phyloP scores from a whole-genome alignment of 805 yeast genomes.

The Metahyphopichia silvanorum region DNA sequence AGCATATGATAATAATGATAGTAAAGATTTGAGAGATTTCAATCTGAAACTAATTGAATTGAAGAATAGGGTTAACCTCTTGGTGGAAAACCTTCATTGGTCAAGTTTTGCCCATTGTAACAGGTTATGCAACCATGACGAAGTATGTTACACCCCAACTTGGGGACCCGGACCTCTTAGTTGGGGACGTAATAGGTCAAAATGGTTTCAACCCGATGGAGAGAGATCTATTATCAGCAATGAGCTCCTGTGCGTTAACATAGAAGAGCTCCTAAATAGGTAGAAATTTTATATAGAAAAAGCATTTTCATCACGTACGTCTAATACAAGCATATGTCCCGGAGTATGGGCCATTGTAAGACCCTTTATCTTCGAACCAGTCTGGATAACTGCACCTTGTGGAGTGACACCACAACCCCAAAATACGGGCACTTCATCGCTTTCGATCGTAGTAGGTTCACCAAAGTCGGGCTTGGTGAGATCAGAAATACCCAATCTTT shows the following conservation, averaged over 20 bases:
- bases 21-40: slow-evolving; percentile 9
- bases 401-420: slow-evolving; percentile 48
- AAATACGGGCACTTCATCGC: slow-evolving; percentile 39
- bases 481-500: slow-evolving; percentile 31
- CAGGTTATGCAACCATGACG: slow-evolving; percentile 40
- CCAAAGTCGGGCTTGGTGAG: slow-evolving; percentile 35
- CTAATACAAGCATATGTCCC: slow-evolving; percentile 35
- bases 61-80: slow-evolving; percentile 4
- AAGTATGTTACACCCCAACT: slow-evolving; percentile 54
- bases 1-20: slow-evolving; percentile 4
- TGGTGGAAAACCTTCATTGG: slow-evolving; percentile 30
- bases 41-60: slow-evolving; percentile 10
- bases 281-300: slow-evolving; percentile 1
- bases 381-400: slow-evolving; percentile 26
- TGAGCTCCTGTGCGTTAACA: not conserved
- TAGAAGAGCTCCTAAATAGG: no score
- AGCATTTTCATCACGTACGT: slow-evolving; percentile 21
- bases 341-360: slow-evolving; percentile 32
- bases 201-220: not conserved
- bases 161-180: slow-evolving; percentile 61
- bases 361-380: slow-evolving; percentile 24
- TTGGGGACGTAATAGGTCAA: slow-evolving; percentile 23
- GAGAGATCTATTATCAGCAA: not conserved
- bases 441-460: slow-evolving; percentile 22
- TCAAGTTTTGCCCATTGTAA: slow-evolving; percentile 40